Base-by-base conservation (phyloP, 2,329 filamentous ascomycete genomes). In the Periconia digitata region DNA sequence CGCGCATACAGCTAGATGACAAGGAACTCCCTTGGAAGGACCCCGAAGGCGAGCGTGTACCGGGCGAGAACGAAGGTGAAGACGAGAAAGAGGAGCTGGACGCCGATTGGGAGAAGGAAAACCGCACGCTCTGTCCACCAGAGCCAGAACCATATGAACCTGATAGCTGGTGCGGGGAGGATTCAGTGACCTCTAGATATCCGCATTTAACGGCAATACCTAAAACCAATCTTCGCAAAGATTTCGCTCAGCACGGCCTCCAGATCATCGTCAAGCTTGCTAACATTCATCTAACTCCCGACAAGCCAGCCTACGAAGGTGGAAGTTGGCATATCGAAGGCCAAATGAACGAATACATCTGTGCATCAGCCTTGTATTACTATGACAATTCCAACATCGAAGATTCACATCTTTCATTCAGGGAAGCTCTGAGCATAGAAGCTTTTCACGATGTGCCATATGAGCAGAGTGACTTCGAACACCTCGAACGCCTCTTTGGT, bases 241-340 rank as follows among this genome's bases (percentile, higher is more conserved):
- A 72, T n/a, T 78, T 74, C 50, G 55, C 62, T 8, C 58, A 73
- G 1, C 22, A 23, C 62, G 65, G 6, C 77, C 56, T 86, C 4
- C 84, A 87, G 56, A 66, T 87, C 24, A 82, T 87, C 41, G 76
- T 85, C 34, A 85, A 86, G 58, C 70, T 87, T 48, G 76, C 81
- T 2, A 78, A 74, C 40, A 79, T 85, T 40, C 73, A 83, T 27
- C 72, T 85, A 0, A 81, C 76, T 0, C 84, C 84, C 0, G 79
- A 81, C 15, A 76, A 80, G 1, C 79, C 83, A 0, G 55, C 55
- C 0, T 86, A 82, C 54, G 62, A 67, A 0, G 79, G 79, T 17
- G 80, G 80, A 1, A 67, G 65, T 2, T 84, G 80, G 76, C 80
- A 83, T 54, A 58, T 77, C 20, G 71, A 74, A 54, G 71, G 71